Base-by-base conservation (phyloP, 2,329 filamentous ascomycete species). In the Colletotrichum tanaceti region DNA sequence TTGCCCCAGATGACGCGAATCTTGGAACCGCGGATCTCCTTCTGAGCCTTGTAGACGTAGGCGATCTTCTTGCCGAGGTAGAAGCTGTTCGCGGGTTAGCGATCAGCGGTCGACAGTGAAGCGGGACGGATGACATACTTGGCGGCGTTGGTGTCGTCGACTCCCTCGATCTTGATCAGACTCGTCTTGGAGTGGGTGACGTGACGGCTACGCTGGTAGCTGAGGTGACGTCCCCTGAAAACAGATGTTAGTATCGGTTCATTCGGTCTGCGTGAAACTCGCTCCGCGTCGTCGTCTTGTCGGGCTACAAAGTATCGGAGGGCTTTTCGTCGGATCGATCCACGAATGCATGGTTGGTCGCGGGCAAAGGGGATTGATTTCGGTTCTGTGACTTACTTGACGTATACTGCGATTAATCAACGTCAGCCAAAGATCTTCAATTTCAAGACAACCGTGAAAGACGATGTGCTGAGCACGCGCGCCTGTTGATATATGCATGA, bases 1-100 rank as follows among this genome's bases (percentile, higher is more conserved):
- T 97, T 98, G 88, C 95, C 95, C 94, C 94, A 98, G 88, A 98
- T 98, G 78, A 98, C 92, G 81, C 95, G 91, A 86, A 98, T 97
- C 91, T 98, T 98, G 83, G 94, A 95, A 82, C 96, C 96, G 79
- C 95, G 93, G 81, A 97, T 89, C 88, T 97, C 93, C 86, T 91
- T 94, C 85, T 93, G 91, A 78, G 91, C 95, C 81, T 94, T 93
- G 90, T 98, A 99, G 85, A 99, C 94, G 85, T 94, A 99, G 83
- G 96, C 96, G 83, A 98, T 90, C 87, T 94, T 94, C 92, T 99
- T 99, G 86, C 96, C 96, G 75, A 93, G 88, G 88, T 99, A 99
- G 92, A 98, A 98, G 86, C 86, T 88, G 76, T 68, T 70, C 58
- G 53, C 65, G 44, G 38, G 70, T 78, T 72, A 78, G 75, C 68